A percentile compares a stretch with the other conserved stretches of the same genome.
phyloP scores from a whole-genome alignment of 148 eudicot genomes.

The Polygonum aviculare region DNA sequence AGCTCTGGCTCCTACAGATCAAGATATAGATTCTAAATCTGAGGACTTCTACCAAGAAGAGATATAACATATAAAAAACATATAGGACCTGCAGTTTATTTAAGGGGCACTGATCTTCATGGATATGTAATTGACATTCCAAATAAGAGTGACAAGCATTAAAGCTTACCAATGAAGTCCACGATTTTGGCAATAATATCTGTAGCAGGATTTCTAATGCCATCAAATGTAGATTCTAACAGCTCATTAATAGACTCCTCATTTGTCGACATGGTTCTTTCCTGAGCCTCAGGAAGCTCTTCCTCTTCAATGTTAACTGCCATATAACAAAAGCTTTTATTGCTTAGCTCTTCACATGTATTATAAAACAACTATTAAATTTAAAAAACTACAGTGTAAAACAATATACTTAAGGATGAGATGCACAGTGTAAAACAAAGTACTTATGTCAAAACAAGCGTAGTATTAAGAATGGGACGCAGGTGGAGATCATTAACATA shows the following conservation, averaged over 20 bases:
- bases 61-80: neutral
- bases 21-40: neutral
- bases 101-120: neutral
- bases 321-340: neutral
- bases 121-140: neutral
- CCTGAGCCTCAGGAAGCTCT: slow-evolving; percentile 28
- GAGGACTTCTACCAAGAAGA: neutral
- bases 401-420: neutral
- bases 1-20: slow-evolving; percentile 54
- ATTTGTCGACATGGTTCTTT: slow-evolving; percentile 31
- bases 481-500: neutral
- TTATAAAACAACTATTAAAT: neutral
- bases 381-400: neutral
- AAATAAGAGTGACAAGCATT: neutral
- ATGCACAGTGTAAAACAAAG: neutral
- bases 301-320: slow-evolving; percentile 32
- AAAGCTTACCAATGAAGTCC: slow-evolving; percentile 58
- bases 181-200: slow-evolving; percentile 44
- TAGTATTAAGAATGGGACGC: neutral
- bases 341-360: neutral
- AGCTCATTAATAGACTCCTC: slow-evolving; percentile 78
- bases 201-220: slow-evolving; percentile 49
- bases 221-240: slow-evolving; percentile 70
- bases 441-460: neutral
- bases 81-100: neutral